These are phyloP conservation scores for Helenozyma baotianmanensis DNA, from an alignment of 805 yeast species.

Conservation along the genomic window DNA sequence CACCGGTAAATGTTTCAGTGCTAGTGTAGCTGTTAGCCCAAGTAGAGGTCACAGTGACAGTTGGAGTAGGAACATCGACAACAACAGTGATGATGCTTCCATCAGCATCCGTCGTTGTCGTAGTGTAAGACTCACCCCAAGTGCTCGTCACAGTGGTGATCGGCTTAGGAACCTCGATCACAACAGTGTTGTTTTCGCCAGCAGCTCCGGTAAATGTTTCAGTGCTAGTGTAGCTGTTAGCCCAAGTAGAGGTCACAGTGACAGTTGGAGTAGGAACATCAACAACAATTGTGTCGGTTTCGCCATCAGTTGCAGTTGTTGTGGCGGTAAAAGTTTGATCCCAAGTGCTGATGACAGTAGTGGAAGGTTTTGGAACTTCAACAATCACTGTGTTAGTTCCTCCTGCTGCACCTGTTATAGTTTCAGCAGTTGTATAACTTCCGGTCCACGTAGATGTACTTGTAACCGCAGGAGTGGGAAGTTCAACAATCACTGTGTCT, in stretches of 20 bases:
- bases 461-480: conserved; percentile 14
- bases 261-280: conserved; percentile 8
- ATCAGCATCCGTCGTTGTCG: conserved; percentile 3
- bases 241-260: conserved; percentile 8
- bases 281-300: conserved; percentile 7
- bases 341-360: conserved; percentile 1
- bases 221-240: conserved; percentile 5
- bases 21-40: conserved; percentile 6
- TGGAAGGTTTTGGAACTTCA: conserved; percentile 2
- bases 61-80: conserved; percentile 10
- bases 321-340: conserved; percentile 1
- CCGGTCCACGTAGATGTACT: conserved; percentile 9
- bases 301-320: conserved; percentile 1
- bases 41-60: conserved; percentile 5
- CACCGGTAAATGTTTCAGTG: conserved; percentile 3
- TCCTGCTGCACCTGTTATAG: conserved; percentile 2
- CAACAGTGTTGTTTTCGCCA: conserved; percentile 11
- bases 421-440: conserved; percentile 1
- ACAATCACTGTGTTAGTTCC: conserved; percentile 2
- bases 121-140: conserved; percentile 12
- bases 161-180: conserved; percentile 17
- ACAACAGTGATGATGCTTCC: conserved; percentile 3
- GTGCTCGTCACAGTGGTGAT: conserved; percentile 12
- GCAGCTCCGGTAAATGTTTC: conserved; percentile 4
- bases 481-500: conserved; percentile 10